Conservation (phyloP, 805 yeast species). For the Candida namnaoensis region DNA sequence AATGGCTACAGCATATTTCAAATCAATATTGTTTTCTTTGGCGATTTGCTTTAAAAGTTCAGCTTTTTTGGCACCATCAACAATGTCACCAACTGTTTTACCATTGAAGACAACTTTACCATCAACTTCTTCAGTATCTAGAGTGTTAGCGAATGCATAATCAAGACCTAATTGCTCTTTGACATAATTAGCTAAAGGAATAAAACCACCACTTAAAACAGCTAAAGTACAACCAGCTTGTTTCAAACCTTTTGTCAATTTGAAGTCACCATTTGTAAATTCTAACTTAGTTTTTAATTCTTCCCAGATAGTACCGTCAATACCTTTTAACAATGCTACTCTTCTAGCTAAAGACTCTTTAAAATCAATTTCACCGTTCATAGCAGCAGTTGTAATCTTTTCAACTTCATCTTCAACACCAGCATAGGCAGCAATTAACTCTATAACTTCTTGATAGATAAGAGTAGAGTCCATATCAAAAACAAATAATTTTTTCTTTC, state of each 20-base stretch:
- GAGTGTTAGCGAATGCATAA: constrained; percentile 80
- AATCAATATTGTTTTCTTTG: constrained; percentile 38
- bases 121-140: constrained; percentile 38
- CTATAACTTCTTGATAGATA: constrained; percentile 94
- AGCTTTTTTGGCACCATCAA: constrained; percentile 82
- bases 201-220: constrained; percentile 91
- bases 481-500: constrained; percentile 53
- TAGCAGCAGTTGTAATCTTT: constrained; percentile 84
- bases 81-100: constrained; percentile 67
- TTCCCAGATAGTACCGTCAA: constrained; percentile 70
- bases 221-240: constrained; percentile 61
- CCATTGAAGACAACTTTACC: constrained; percentile 57
- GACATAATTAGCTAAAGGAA: constrained; percentile 77
- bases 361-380: constrained; percentile 96
- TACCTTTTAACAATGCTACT: constrained; percentile 75
- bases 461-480: constrained; percentile 98
- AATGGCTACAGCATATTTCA: constrained; percentile 61
- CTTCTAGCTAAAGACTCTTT: constrained; percentile 69
- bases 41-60: constrained; percentile 58
- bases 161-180: constrained; percentile 62
- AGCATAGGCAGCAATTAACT: constrained; percentile 91
- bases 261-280: constrained; percentile 82
- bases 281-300: constrained; percentile 59
- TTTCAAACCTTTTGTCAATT: constrained; percentile 57
- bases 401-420: constrained; percentile 82